These are phyloP conservation scores for Paraphaeosphaeria minitans DNA, from an alignment of 2,329 filamentous ascomycete genomes.

Conservation along the genomic window DNA sequence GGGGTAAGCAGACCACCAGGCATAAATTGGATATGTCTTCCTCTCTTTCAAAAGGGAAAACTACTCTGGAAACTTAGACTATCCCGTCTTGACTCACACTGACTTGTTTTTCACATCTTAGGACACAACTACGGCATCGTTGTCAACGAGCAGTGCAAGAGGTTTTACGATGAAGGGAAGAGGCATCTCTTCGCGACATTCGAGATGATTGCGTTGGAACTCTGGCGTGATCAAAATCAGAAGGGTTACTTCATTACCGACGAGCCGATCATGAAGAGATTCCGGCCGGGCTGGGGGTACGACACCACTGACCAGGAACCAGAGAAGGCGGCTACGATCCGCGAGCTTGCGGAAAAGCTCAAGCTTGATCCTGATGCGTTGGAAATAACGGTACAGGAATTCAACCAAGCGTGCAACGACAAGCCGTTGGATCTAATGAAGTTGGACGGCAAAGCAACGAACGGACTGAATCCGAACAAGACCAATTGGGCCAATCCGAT, in stretches of 20 bases:
- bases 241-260: constrained; percentile 52
- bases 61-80: too few species aligned
- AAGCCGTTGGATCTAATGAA: constrained; percentile 50
- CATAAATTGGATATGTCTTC: too few species aligned
- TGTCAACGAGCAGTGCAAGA: constrained; percentile 48
- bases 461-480: constrained; percentile 45
- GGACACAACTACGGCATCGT: constrained; percentile 52
- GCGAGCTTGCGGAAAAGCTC: constrained; percentile 46
- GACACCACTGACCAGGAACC: constrained; percentile 51
- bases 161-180: constrained; percentile 48
- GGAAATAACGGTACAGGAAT: constrained; percentile 48
- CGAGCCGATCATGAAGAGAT: constrained; percentile 48
- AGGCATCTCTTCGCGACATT: constrained; percentile 52
- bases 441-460: constrained; percentile 49
- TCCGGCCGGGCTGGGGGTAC: constrained; percentile 51
- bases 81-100: too few species aligned
- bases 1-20: constrained; percentile 25
- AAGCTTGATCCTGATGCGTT: constrained; percentile 43
- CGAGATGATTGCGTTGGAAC: constrained; percentile 50
- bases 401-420: constrained; percentile 48
- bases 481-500: constrained; percentile 51
- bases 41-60: too few species aligned
- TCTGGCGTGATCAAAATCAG: constrained; percentile 50
- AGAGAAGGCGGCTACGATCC: constrained; percentile 48
- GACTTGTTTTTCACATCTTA: too few species aligned